Evolutionary conservation across 352 stramenopile species (phyloP), one percentile per base, ranked within the genome.

Genomic region (Globisporangium sylvaticum): DNA sequence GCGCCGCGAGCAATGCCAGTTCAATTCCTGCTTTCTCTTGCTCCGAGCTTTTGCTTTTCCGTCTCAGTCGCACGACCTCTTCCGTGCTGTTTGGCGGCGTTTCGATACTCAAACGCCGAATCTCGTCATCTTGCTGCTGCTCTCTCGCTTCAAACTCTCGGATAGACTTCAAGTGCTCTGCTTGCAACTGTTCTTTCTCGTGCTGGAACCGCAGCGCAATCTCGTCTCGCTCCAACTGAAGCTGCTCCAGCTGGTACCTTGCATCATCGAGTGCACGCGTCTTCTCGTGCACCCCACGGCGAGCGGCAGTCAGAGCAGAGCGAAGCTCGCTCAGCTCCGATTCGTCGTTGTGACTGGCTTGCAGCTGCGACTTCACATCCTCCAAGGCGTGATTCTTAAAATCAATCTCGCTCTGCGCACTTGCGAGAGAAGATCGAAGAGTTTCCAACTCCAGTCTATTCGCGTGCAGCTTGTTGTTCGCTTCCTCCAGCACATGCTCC

Each of bases 11-110:
- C 29, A 84, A 50, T 52, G 72, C 78, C 29, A 44, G 69, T 64
- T 77, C 54, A 73, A 71, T 42, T 62, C 62, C 62, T 67, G 62
- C 57, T 71, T 81, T 62, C 73, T 72, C 50, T 67, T 75, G 58
- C 62, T 74, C 68, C 6, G 66, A 72, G 22, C 66, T 67, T 31
- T 67, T 72, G 56, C 66, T 68, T 42, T 67, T 65, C 15, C 66
- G 59, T 29, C 53, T 46, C 37, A 66, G 24, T 7, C 54, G 65
- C 34, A 61, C 66, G 6, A 71, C 66, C 20, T 64, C 61, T 24
- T 62, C 59, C 24, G 48, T 48, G 5, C 66, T 62, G 48, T 54
- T 62, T 3, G 61, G 69, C 22, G 68, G 60, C 57, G 81, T 67
- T 29, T 69, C 57, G 22, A 60, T 42, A 22, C 66, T 46, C 42